A percentile compares a stretch with the other conserved stretches of the same genome.
phyloP scores from a whole-genome alignment of 23 red algal genomes.

The Chondrus crispus region DNA sequence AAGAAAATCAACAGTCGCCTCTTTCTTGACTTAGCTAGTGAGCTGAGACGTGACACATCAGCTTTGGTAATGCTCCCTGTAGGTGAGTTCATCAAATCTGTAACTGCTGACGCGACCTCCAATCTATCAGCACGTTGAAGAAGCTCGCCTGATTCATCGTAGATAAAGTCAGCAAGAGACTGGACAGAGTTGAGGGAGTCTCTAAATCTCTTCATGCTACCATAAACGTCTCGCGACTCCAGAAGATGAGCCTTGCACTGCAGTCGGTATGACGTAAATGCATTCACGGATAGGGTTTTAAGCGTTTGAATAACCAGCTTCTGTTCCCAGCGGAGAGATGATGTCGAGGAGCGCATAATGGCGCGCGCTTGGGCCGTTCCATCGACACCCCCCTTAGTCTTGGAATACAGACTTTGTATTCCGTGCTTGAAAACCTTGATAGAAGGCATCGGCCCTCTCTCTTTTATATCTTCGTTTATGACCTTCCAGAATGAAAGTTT shows the following conservation, averaged over 20 bases:
- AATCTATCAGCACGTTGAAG: neutral
- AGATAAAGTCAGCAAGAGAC: neutral
- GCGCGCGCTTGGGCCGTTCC: neutral
- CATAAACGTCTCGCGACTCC: neutral
- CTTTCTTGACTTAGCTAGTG: too few relatives aligned
- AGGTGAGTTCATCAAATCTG: too few relatives aligned
- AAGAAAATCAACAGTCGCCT: too few relatives aligned
- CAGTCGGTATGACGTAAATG: neutral
- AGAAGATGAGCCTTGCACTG: neutral
- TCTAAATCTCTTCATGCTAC: neutral
- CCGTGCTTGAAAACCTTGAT: neutral
- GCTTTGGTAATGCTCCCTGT: too few relatives aligned
- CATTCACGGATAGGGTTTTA: neutral
- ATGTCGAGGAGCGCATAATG: neutral
- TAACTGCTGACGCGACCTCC: too few relatives aligned
- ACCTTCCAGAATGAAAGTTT: neutral
- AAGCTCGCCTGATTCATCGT: neutral
- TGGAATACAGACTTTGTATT: neutral
- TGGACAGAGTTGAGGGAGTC: neutral
- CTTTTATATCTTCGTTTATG: neutral
- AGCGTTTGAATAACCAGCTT: neutral
- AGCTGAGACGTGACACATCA: too few relatives aligned
- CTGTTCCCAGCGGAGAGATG: neutral
- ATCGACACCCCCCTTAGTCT: neutral
- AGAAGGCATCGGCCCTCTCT: neutral